These are phyloP conservation scores for Rhodotorula mucilaginosa DNA, from an alignment of 1,284 basidiomycete species.

Conservation along the genomic window DNA sequence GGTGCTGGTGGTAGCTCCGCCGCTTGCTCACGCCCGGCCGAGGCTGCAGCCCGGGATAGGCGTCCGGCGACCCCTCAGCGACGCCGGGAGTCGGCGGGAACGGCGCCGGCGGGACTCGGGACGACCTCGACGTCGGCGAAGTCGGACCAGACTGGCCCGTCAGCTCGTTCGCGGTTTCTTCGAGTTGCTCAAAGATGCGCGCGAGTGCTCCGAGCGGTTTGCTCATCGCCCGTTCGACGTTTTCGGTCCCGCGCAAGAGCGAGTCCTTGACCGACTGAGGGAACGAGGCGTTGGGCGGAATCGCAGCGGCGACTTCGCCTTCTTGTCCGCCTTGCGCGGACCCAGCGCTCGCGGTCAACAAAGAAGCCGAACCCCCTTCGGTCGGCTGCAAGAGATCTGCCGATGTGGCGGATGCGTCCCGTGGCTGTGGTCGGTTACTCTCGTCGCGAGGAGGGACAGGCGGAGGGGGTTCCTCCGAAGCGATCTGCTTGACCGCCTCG, in stretches of 20 bases:
- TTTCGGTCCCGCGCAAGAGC: slow-evolving; percentile 78
- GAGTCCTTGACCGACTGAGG: slow-evolving; percentile 75
- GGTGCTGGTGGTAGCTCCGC: slow-evolving; percentile 12
- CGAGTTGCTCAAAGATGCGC: slow-evolving; percentile 70
- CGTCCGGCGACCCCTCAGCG: too few relatives aligned
- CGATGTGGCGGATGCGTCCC: slow-evolving; percentile 37
- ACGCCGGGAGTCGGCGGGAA: slow-evolving; percentile 1
- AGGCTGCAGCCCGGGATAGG: not conserved
- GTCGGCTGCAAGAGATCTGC: slow-evolving; percentile 56
- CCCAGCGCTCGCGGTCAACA: slow-evolving; percentile 54
- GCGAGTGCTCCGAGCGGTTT: slow-evolving; percentile 83
- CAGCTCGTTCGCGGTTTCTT: slow-evolving; percentile 42
- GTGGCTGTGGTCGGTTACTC: not conserved
- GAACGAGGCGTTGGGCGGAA: slow-evolving; percentile 45
- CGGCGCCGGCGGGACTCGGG: not conserved
- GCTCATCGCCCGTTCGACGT: slow-evolving; percentile 62
- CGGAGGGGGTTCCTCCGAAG: slow-evolving; percentile 24
- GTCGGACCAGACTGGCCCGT: slow-evolving; percentile 28
- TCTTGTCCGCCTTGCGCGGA: not conserved
- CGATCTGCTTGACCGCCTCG: slow-evolving; percentile 68
- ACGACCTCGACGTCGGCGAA: not conserved
- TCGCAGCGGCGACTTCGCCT: slow-evolving; percentile 1
- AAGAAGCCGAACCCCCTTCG: slow-evolving; percentile 62
- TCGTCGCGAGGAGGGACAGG: slow-evolving; percentile 16
- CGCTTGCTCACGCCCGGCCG: slow-evolving; percentile 4